phyloP scores from a whole-genome alignment of 306 rosid genomes.

The Gleditsia sinensis region DNA sequence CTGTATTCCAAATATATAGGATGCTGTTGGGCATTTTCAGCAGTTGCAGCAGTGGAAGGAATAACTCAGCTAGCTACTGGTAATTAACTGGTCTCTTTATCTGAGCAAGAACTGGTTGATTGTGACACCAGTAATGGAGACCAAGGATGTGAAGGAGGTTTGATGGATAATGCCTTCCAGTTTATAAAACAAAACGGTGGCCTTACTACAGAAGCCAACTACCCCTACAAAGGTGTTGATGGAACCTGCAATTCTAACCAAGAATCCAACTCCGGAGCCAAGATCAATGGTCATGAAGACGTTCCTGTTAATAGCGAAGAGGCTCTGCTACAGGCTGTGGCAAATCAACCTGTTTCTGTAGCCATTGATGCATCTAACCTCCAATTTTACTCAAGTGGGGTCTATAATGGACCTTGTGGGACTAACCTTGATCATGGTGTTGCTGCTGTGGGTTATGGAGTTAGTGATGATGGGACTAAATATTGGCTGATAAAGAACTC shows the following conservation, averaged over 20 bases:
- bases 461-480: conserved; percentile 17
- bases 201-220: conserved; percentile 15
- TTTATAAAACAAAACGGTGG: background rate
- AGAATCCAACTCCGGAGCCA: background rate
- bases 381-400: conserved; percentile 6
- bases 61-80: background rate
- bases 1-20: background rate
- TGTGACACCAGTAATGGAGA: background rate
- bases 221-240: conserved; percentile 8
- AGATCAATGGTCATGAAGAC: conserved; percentile 4
- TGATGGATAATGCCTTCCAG: conserved; percentile 19
- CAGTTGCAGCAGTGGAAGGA: background rate
- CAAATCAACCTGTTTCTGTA: conserved; percentile 24
- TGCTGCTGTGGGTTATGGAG: conserved; percentile 29
- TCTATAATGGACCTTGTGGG: conserved; percentile 31
- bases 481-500: conserved; percentile 39
- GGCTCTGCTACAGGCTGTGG: conserved; percentile 23
- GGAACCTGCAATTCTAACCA: background rate
- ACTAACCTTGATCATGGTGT: conserved; percentile 29
- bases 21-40: background rate
- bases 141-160: conserved; percentile 13
- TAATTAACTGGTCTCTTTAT: background rate
- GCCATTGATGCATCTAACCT: conserved; percentile 20
- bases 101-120: background rate
- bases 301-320: conserved; percentile 12